These are phyloP conservation scores for Cyclocybe aegerita DNA, from an alignment of 768 basidiomycete species.

Conservation along the genomic window DNA sequence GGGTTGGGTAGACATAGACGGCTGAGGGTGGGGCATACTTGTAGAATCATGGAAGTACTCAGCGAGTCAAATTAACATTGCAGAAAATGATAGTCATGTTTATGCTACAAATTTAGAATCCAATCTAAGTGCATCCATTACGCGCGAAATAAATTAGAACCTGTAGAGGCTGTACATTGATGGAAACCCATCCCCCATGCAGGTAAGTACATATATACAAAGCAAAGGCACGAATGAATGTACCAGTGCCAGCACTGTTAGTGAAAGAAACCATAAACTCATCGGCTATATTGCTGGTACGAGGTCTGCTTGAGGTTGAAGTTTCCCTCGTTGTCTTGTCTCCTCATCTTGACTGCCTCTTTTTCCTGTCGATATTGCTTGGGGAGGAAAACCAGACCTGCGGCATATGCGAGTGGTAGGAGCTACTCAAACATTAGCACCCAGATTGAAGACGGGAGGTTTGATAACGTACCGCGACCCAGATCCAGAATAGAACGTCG, in stretches of 20 bases:
- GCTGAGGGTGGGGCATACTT: too few relatives aligned
- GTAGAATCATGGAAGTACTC: too few relatives aligned
- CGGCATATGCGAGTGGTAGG: slow-evolving; percentile 42
- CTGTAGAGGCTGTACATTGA: too few relatives aligned
- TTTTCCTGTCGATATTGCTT: slow-evolving; percentile 50
- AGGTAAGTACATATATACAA: background rate
- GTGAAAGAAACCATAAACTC: too few relatives aligned
- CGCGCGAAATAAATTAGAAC: too few relatives aligned
- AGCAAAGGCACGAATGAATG: background rate
- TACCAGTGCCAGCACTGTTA: too few relatives aligned
- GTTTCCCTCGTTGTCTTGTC: slow-evolving; percentile 10
- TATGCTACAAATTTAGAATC: too few relatives aligned
- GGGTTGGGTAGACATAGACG: too few relatives aligned
- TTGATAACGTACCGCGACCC: slow-evolving; percentile 43
- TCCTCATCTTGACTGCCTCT: slow-evolving; percentile 2
- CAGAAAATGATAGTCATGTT: too few relatives aligned
- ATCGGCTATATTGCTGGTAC: background rate
- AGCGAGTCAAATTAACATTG: too few relatives aligned
- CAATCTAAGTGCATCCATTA: too few relatives aligned
- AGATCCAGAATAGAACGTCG: slow-evolving; percentile 44
- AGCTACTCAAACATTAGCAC: slow-evolving; percentile 26
- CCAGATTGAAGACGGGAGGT: background rate
- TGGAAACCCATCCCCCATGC: too few relatives aligned
- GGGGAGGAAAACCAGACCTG: slow-evolving; percentile 42
- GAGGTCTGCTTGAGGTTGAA: slow-evolving; percentile 12